These are phyloP conservation scores for Lipomyces mesembrius DNA, from an alignment of 805 yeast species.

Conservation along the genomic window DNA sequence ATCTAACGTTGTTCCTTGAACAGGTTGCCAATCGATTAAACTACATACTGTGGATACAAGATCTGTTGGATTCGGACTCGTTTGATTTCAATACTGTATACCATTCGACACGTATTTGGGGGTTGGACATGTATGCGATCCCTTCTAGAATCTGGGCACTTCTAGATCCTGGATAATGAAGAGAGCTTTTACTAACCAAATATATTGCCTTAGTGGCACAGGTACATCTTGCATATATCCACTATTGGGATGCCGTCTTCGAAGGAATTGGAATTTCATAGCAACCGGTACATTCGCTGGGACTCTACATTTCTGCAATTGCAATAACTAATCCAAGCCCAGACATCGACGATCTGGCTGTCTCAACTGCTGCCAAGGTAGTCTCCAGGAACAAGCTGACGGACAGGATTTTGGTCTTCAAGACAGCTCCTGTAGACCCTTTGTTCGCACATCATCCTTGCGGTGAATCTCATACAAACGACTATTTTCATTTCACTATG, in stretches of 20 bases:
- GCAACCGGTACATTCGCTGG: slow-evolving; percentile 44
- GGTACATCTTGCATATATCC: slow-evolving; percentile 58
- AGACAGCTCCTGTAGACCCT: slow-evolving; percentile 34
- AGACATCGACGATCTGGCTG: slow-evolving; percentile 50
- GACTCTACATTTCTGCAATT: not conserved
- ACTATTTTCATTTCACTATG: slow-evolving; percentile 46
- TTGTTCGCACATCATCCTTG: slow-evolving; percentile 23
- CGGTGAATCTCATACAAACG: not conserved
- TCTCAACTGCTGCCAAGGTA: slow-evolving; percentile 44
- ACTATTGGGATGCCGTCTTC: slow-evolving; percentile 46
- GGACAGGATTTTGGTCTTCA: slow-evolving; percentile 34
- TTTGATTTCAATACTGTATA: not conserved
- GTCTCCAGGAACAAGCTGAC: slow-evolving; percentile 43
- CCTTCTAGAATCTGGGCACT: too few species aligned
- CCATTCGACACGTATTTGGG: not conserved
- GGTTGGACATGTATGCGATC: slow-evolving; percentile 24
- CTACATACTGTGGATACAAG: slow-evolving; percentile 43
- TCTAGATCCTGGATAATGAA: too few species aligned
- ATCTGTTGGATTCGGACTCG: slow-evolving; percentile 31
- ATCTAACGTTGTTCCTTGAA: not conserved
- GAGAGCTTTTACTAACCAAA: not conserved
- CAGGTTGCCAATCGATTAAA: slow-evolving; percentile 40
- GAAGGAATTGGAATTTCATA: slow-evolving; percentile 42
- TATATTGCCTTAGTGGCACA: slow-evolving; percentile 46
- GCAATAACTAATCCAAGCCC: not conserved